Evolutionary conservation across 2,329 filamentous ascomycete genomes (phyloP).

Genomic region (Aspergillus proliferans): DNA sequence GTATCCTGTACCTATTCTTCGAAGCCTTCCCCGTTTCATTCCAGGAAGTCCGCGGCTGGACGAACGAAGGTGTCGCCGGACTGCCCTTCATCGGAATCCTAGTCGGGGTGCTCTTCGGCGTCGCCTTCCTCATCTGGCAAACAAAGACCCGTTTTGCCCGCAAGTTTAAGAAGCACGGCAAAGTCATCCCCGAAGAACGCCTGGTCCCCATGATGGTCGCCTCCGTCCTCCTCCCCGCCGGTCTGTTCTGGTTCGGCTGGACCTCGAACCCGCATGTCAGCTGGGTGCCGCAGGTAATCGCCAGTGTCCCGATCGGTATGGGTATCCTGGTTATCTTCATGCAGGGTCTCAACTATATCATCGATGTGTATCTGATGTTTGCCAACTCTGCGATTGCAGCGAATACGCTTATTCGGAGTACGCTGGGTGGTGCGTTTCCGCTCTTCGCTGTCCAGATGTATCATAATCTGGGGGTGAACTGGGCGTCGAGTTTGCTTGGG

Average conservation of each 20-base stretch:
- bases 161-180: slow-evolving; percentile 25
- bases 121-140: slow-evolving; percentile 30
- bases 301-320: slow-evolving; percentile 39
- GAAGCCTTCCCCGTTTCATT: slow-evolving; percentile 39
- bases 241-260: slow-evolving; percentile 47
- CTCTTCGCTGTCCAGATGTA: slow-evolving; percentile 30
- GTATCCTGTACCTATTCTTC: slow-evolving; percentile 34
- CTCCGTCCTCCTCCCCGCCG: slow-evolving; percentile 36
- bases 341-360: slow-evolving; percentile 36
- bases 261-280: slow-evolving; percentile 33
- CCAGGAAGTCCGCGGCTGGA: slow-evolving; percentile 32
- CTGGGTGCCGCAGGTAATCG: slow-evolving; percentile 42
- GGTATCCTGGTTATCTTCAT: slow-evolving; percentile 38
- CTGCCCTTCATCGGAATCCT: slow-evolving; percentile 35
- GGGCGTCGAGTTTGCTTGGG: slow-evolving; percentile 32
- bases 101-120: slow-evolving; percentile 30
- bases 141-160: slow-evolving; percentile 37
- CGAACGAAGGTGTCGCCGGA: slow-evolving; percentile 27
- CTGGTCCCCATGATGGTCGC: slow-evolving; percentile 42
- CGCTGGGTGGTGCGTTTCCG: slow-evolving; percentile 27
- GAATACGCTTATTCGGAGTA: slow-evolving; percentile 30
- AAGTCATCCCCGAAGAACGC: slow-evolving; percentile 39
- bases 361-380: slow-evolving; percentile 34
- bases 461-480: slow-evolving; percentile 28
- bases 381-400: slow-evolving; percentile 36